Conservation (phyloP, 352 stramenopile species). For the Globisporangium sylvaticum region DNA sequence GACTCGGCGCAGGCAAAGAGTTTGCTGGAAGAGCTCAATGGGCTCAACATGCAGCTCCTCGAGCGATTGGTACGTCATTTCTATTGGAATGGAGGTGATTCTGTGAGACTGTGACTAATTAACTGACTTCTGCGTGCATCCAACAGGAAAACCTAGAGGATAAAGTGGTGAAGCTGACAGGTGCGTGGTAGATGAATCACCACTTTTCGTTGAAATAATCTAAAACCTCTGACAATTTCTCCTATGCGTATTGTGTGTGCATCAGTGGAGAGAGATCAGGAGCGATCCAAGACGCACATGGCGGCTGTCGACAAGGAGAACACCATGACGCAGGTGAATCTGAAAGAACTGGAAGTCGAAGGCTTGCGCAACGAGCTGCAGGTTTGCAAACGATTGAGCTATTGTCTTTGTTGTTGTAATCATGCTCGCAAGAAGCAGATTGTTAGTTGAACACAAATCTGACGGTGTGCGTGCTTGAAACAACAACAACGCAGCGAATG, state of each 20-base stretch:
- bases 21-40: conserved; percentile 78
- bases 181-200: conserved; percentile 5
- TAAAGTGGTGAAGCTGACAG: conserved; percentile 59
- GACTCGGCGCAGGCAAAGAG: conserved; percentile 53
- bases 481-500: conserved; percentile 35
- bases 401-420: neutral
- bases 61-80: conserved; percentile 53
- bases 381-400: conserved; percentile 9
- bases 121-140: neutral
- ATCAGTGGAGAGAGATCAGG: conserved; percentile 70
- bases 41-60: conserved; percentile 81
- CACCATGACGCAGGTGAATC: conserved; percentile 30
- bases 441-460: neutral
- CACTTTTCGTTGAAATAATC: neutral
- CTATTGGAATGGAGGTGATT: neutral
- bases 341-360: conserved; percentile 49
- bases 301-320: conserved; percentile 69
- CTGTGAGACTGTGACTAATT: neutral
- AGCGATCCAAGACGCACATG: conserved; percentile 60
- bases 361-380: conserved; percentile 49
- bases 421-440: neutral
- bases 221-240: neutral
- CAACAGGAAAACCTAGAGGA: conserved; percentile 71
- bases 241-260: neutral
- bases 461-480: neutral